Evolutionary conservation across 805 yeast genomes (phyloP).

Genomic region (Limtongia smithiae): DNA sequence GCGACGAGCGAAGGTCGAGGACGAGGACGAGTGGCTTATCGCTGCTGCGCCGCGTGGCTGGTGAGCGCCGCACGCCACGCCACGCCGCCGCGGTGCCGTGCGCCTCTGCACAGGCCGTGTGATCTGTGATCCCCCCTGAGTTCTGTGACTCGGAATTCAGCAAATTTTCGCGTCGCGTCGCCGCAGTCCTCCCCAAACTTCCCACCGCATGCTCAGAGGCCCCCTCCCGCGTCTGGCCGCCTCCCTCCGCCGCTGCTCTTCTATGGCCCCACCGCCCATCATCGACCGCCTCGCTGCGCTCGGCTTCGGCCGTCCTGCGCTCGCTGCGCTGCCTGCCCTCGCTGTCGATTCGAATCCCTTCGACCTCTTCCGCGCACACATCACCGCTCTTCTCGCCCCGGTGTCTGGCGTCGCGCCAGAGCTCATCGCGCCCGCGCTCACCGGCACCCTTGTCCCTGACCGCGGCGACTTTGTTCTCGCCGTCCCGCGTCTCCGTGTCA

Average conservation of each 20-base stretch:
- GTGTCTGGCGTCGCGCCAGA: slow-evolving; percentile 68
- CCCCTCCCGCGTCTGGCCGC: background rate
- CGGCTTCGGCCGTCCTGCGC: slow-evolving; percentile 17
- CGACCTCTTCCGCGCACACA: slow-evolving; percentile 86
- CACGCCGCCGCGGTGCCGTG: too few relatives aligned
- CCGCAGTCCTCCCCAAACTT: too few relatives aligned
- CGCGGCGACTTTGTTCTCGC: slow-evolving; percentile 93
- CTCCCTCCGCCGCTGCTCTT: background rate
- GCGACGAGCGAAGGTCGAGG: too few relatives aligned
- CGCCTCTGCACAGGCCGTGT: too few relatives aligned
- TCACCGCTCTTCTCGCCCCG: slow-evolving; percentile 69
- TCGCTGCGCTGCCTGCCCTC: slow-evolving; percentile 9
- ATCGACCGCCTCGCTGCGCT: slow-evolving; percentile 9
- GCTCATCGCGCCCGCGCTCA: slow-evolving; percentile 78
- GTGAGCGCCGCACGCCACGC: too few relatives aligned
- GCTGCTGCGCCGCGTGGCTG: too few relatives aligned
- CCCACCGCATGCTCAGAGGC: too few relatives aligned
- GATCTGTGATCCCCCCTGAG: too few relatives aligned
- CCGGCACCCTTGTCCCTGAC: slow-evolving; percentile 78
- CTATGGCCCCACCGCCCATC: background rate
- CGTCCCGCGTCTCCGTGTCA: slow-evolving; percentile 80
- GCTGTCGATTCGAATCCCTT: slow-evolving; percentile 75
- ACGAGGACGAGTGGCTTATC: too few relatives aligned
- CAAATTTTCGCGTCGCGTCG: too few relatives aligned
- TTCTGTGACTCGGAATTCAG: too few relatives aligned